Percentiles rank a stretch among this genome's conserved stretches.
Conservation (phyloP, 2,329 filamentous ascomycete species). For the Calonectria crousiana region DNA sequence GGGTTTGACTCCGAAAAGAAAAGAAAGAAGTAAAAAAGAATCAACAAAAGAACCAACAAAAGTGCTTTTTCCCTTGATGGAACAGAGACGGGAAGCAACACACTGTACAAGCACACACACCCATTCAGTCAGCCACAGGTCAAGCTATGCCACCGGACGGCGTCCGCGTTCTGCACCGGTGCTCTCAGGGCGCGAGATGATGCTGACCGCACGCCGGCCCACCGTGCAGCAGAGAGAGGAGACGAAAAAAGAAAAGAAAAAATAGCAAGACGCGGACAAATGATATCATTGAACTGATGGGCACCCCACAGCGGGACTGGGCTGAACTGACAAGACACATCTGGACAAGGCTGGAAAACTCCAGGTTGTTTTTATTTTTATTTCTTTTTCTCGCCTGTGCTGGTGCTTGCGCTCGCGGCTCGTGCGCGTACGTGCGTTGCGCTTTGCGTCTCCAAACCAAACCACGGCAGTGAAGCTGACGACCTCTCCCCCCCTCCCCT, state of each 20-base stretch:
- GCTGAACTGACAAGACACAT: neutral
- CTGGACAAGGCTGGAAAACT: neutral
- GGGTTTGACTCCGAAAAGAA: neutral
- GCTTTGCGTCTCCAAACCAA: neutral
- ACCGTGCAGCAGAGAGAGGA: neutral
- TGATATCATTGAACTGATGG: conserved; percentile 6
- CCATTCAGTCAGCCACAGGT: conserved; percentile 1
- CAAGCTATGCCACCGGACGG: conserved; percentile 9
- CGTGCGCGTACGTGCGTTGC: neutral
- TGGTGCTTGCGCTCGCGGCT: neutral
- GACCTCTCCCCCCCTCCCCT: neutral
- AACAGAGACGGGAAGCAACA: neutral
- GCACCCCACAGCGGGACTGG: conserved; percentile 11
- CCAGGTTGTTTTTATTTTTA: neutral
- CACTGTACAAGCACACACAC: neutral
- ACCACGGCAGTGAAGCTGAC: neutral
- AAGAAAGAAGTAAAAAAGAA: neutral
- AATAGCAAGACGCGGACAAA: conserved; percentile 4
- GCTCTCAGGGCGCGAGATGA: conserved; percentile 6
- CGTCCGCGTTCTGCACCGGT: conserved; percentile 13
- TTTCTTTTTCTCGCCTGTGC: neutral
- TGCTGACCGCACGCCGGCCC: neutral
- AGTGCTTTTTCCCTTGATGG: conserved; percentile 1
- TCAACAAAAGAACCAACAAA: neutral
- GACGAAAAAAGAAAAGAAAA: conserved; percentile 8